Evolutionary conservation across 225 moss, liverwort and hornwort genomes (phyloP), one percentile per base, ranked within the genome.

Genomic region (Polytrichum formosum): DNA sequence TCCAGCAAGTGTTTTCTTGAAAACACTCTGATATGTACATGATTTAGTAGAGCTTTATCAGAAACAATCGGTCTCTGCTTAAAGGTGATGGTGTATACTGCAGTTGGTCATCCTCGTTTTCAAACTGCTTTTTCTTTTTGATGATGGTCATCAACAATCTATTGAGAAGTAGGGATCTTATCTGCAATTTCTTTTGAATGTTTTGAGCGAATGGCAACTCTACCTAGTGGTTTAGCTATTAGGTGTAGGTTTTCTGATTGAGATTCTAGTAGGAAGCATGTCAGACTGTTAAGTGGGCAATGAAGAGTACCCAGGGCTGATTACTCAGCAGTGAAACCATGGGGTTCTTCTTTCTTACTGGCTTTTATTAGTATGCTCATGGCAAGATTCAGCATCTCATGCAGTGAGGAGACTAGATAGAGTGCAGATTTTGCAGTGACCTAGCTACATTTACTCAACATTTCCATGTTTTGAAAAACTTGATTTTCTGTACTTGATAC

Each of bases 401-500:
- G 63, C 54, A 75, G 73, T 70, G 66, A 75, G 64, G 64, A 66
- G 69, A 64, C 66, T 33, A 59, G 64, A 46, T 62, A 67, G 74
- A 76, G 72, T 65, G 29, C 33, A 68, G 66, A 28, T 31, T 46
- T 19, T 82, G 70, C 55, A 64, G 63, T 59, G 63, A 55, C 67
- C 73, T 69, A 70, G 79, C 6, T 67, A 72, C 53, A 64, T 28
- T 63, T 59, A 66, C 59, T 68, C 55, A 73, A 58, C 63, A 75
- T 63, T 72, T 35, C 55, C 66, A 68, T 63, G 70, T 80, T 86
- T 69, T 55, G 72, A 69, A 59, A 75, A 74, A 53, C 72, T 85
- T 70, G 82, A 68, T 75, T 79, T 76, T 72, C 74, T 85, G 82
- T 82, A 85, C 72, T 67, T 72, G 79, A 65, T 62, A 77, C 82